A percentile compares a stretch with the other conserved stretches of the same genome.
Conservation (phyloP, 768 basidiomycete genomes). For the Lactarius quietus region DNA sequence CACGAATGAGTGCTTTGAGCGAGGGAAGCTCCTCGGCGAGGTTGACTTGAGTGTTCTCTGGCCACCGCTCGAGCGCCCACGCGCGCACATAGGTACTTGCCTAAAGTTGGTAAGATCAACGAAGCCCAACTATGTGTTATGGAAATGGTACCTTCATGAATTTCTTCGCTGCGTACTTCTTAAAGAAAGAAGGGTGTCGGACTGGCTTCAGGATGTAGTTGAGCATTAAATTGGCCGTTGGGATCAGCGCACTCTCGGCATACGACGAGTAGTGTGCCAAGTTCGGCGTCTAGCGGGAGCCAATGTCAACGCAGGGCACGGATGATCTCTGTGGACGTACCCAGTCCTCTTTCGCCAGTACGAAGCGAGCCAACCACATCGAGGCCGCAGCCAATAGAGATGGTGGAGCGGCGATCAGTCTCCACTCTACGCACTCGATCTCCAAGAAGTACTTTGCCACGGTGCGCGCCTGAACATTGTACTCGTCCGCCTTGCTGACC, state of each 20-base stretch:
- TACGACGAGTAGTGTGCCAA: slow-evolving; percentile 87
- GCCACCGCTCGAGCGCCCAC: slow-evolving; percentile 82
- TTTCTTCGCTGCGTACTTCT: slow-evolving; percentile 84
- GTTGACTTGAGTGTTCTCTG: slow-evolving; percentile 55
- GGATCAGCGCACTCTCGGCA: slow-evolving; percentile 71
- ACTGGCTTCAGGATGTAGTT: slow-evolving; percentile 77
- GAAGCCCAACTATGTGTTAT: background rate
- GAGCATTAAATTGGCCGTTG: slow-evolving; percentile 81
- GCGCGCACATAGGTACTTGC: slow-evolving; percentile 78
- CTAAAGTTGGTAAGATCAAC: slow-evolving; percentile 36
- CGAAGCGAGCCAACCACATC: slow-evolving; percentile 80
- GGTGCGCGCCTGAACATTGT: slow-evolving; percentile 80
- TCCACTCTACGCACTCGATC: slow-evolving; percentile 76
- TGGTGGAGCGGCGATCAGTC: slow-evolving; percentile 69
- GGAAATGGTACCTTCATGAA: slow-evolving; percentile 65
- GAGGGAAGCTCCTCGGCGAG: slow-evolving; percentile 55
- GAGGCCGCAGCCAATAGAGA: slow-evolving; percentile 80
- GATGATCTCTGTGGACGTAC: slow-evolving; percentile 43
- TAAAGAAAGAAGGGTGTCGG: slow-evolving; percentile 73
- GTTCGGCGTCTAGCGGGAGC: slow-evolving; percentile 62
- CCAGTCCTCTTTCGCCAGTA: slow-evolving; percentile 82
- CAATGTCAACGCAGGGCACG: slow-evolving; percentile 18
- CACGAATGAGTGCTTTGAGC: slow-evolving; percentile 55
- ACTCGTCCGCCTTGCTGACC: slow-evolving; percentile 91
- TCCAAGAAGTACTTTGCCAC: slow-evolving; percentile 91